Evolutionary conservation across 176 grass and related monocot species (phyloP), one percentile per base, ranked within the genome.

Genomic region (Ensete ventricosum): DNA sequence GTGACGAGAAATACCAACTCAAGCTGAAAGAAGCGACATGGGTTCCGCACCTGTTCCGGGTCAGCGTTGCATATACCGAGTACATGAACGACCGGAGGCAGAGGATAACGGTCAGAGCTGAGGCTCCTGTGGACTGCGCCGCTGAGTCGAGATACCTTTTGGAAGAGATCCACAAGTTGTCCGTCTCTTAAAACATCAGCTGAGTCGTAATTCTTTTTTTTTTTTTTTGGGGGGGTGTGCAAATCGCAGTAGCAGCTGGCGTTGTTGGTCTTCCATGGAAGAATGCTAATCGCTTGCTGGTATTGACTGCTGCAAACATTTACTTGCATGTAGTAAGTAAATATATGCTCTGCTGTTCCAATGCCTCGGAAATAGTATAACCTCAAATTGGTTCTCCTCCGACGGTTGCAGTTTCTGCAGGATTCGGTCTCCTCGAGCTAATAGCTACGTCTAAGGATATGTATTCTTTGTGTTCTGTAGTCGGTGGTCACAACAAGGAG

Each of bases 21-120:
- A 99, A 94, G 71, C 79, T 99, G 77, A 99, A 94, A 75, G 86
- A 87, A 62, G 90, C 90, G 9, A 99, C 83, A 52, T 99, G 90
- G 90, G 79, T 89, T 83, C 86, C 88, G 60, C 88, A 94, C 75
- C 75, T 91, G 57, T 91, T 99, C 67, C 82, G 90, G 0, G 88
- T 99, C 67, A 91, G 86, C 0, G 90, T 99, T 0, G 50, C 52
- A 0, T 86, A 87, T 23, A 69, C 86, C 3, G 95, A 99, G 58
- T 99, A 94, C 78, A 99, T 91, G 86, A 82, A 81, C 2, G 95
- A 94, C 76, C 94, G 78, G 68, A 87, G 88, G 78, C 90, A 99
- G 70, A 85, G 95, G 65, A 94, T 91, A 79, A 94, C 90, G 11
- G 84, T 99, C 49, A 87, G 90, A 66, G 64, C 21, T 13, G 84